Conservation (phyloP, 2,329 filamentous ascomycete species). For the Arthrobotrys pseudoclavata region DNA sequence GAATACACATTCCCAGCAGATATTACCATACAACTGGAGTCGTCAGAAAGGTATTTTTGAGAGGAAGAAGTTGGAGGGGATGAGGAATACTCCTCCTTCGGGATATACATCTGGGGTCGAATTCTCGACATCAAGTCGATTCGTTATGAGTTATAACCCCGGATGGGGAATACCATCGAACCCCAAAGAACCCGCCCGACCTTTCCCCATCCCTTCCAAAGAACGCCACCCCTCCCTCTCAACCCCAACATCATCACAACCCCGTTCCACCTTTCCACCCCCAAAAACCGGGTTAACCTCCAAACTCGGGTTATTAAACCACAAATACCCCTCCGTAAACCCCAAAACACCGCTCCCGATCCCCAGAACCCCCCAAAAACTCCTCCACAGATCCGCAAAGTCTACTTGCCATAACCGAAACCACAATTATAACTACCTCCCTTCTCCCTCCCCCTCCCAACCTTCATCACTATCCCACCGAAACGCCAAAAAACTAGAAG, state of each 20-base stretch:
- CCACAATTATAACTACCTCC: not conserved
- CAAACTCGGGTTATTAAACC: not conserved
- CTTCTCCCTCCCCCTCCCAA: not conserved
- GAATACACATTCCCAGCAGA: not conserved
- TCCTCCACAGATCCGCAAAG: conserved; percentile 51
- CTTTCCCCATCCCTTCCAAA: too few species aligned
- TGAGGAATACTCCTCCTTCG: not conserved
- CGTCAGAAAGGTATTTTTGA: not conserved
- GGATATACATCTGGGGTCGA: too few species aligned
- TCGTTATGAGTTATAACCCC: too few species aligned
- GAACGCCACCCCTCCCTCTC: not conserved
- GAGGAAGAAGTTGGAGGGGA: not conserved
- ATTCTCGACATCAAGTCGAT: too few species aligned
- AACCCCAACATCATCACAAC: not conserved
- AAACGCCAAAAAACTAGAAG: not conserved
- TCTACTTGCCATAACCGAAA: not conserved
- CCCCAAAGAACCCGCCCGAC: too few species aligned
- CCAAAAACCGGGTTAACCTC: not conserved
- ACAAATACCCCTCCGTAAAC: not conserved
- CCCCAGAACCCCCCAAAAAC: conserved; percentile 37
- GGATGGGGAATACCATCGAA: too few species aligned
- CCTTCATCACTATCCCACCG: not conserved
- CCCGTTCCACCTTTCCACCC: not conserved
- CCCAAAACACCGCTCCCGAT: not conserved
- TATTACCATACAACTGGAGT: not conserved